phyloP scores from a whole-genome alignment of 2,329 filamentous ascomycete genomes.

The Botrytis paeoniae region DNA sequence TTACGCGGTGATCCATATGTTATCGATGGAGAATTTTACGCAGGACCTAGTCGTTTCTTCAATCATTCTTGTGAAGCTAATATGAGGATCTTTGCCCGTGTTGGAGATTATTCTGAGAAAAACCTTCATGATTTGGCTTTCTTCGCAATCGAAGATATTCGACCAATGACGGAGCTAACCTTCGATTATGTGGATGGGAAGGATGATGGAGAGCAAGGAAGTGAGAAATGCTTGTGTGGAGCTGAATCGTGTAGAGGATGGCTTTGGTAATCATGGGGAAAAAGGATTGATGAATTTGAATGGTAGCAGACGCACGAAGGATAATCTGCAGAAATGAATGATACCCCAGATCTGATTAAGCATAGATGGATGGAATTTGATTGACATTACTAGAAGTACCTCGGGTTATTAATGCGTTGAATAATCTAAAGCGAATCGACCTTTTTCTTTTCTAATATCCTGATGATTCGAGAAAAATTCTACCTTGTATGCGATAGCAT shows the following conservation, averaged over 20 bases:
- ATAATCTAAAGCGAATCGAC: background rate
- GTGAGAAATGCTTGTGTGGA: constrained; percentile 57
- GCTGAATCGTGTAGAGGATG: constrained; percentile 65
- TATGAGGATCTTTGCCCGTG: constrained; percentile 73
- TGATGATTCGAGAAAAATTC: background rate
- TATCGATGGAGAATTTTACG: constrained; percentile 71
- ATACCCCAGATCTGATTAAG: background rate
- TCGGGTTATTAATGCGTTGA: background rate
- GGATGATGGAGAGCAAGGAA: constrained; percentile 43
- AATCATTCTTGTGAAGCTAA: constrained; percentile 82
- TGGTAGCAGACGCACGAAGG: background rate
- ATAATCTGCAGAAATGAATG: background rate
- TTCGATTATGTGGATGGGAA: constrained; percentile 76
- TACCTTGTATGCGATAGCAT: no score
- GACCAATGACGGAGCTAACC: constrained; percentile 65
- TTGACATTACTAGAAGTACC: background rate
- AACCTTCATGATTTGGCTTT: constrained; percentile 74
- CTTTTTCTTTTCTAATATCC: background rate
- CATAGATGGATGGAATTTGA: background rate
- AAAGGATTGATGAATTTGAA: background rate
- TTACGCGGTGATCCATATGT: constrained; percentile 56
- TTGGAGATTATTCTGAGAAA: constrained; percentile 72
- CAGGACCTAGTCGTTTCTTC: constrained; percentile 76
- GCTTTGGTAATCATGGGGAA: constrained; percentile 53
- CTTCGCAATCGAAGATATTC: constrained; percentile 67